phyloP scores from a whole-genome alignment of 768 basidiomycete genomes.

The Astraeus odoratus region DNA sequence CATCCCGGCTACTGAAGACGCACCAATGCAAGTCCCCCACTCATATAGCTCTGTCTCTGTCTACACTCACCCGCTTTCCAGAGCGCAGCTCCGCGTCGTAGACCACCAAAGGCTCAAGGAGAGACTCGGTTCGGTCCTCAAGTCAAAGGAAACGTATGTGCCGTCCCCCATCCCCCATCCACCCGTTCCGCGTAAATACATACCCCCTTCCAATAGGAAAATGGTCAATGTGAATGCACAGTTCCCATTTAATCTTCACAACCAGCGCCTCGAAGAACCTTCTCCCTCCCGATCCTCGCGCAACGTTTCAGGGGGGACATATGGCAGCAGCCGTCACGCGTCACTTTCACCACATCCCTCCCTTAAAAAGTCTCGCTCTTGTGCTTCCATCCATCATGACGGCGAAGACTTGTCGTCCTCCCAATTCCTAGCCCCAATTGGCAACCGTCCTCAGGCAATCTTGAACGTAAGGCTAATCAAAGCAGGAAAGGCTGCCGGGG shows the following conservation, averaged over 20 bases:
- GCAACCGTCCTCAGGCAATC: slow-evolving; percentile 4
- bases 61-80: slow-evolving; percentile 4
- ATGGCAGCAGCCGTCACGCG: slow-evolving; percentile 11
- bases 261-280: slow-evolving; percentile 25
- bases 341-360: slow-evolving; percentile 17
- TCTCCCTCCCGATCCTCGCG: slow-evolving; percentile 25
- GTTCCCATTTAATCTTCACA: slow-evolving; percentile 56
- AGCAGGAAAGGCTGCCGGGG: not conserved
- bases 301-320: slow-evolving; percentile 29
- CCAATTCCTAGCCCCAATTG: slow-evolving; percentile 7
- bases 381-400: slow-evolving; percentile 16
- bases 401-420: slow-evolving; percentile 9
- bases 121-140: slow-evolving; percentile 48
- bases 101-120: slow-evolving; percentile 48
- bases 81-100: slow-evolving; percentile 28
- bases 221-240: slow-evolving; percentile 64
- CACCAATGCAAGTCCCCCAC: slow-evolving; percentile 15
- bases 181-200: not conserved
- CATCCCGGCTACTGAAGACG: slow-evolving; percentile 22
- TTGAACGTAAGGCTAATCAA: slow-evolving; percentile 23
- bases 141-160: slow-evolving; percentile 53
- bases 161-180: not conserved
- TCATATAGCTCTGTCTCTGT: not conserved
- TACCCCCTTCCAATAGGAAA: slow-evolving; percentile 35
- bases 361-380: slow-evolving; percentile 17